These are phyloP conservation scores for Candida xyloterini DNA, from an alignment of 805 yeast genomes.

Conservation along the genomic window DNA sequence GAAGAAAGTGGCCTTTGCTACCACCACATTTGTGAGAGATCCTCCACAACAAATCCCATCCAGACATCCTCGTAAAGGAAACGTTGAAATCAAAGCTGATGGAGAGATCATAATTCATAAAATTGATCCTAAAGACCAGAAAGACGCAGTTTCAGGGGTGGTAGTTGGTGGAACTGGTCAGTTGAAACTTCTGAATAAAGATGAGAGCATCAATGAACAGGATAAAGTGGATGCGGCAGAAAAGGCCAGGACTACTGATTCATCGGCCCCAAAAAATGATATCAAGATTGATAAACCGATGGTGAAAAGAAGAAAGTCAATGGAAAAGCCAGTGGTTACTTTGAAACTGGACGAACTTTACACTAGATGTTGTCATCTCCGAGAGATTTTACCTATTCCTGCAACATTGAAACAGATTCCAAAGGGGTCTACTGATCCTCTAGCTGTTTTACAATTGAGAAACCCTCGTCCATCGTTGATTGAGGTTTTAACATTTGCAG, in stretches of 20 bases:
- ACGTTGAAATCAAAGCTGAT: slow-evolving; percentile 44
- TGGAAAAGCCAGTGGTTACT: slow-evolving; percentile 38
- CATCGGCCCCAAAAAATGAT: slow-evolving; percentile 24
- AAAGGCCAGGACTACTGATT: slow-evolving; percentile 26
- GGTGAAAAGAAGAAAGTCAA: slow-evolving; percentile 34
- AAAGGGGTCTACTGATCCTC: slow-evolving; percentile 71
- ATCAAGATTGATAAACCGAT: slow-evolving; percentile 72
- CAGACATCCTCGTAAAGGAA: slow-evolving; percentile 75
- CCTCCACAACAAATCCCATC: slow-evolving; percentile 97
- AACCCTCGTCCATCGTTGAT: slow-evolving; percentile 90
- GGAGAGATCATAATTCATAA: slow-evolving; percentile 36
- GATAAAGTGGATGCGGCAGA: slow-evolving; percentile 31
- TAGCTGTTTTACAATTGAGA: slow-evolving; percentile 65
- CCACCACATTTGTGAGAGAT: slow-evolving; percentile 67
- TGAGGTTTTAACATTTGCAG: slow-evolving; percentile 84
- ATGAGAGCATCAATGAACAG: slow-evolving; percentile 27
- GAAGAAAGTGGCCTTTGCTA: slow-evolving; percentile 72
- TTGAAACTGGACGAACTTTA: slow-evolving; percentile 66
- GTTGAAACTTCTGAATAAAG: slow-evolving; percentile 40
- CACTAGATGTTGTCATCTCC: slow-evolving; percentile 87
- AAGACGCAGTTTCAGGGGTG: slow-evolving; percentile 55
- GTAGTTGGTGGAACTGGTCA: slow-evolving; percentile 81
- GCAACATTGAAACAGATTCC: slow-evolving; percentile 82
- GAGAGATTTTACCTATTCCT: slow-evolving; percentile 90
- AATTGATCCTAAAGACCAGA: slow-evolving; percentile 31